Evolutionary conservation across 106 monocot genomes (phyloP).

Genomic region (Apostasia ramifera): DNA sequence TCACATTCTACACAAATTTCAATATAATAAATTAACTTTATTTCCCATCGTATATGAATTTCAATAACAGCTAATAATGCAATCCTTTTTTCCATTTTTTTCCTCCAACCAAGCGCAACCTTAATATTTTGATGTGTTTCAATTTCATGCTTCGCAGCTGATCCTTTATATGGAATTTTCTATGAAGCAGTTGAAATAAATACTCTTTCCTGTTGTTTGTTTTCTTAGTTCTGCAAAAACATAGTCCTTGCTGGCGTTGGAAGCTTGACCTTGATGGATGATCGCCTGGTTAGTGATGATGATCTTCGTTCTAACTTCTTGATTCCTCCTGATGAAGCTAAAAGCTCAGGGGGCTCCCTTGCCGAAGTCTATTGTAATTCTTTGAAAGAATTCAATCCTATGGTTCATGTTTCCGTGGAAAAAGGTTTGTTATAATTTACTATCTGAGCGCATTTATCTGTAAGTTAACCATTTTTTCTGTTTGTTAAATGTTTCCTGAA

Average conservation of each 20-base stretch:
- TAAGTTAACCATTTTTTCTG: neutral
- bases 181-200: neutral
- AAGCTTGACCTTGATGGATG: constrained; percentile 72
- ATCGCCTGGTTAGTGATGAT: constrained; percentile 54
- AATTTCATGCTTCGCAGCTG: neutral
- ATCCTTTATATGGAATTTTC: neutral
- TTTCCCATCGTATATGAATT: too few relatives aligned
- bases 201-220: constrained; percentile 8
- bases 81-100: too few relatives aligned
- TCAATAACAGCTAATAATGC: too few relatives aligned
- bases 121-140: neutral
- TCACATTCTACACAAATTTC: too few relatives aligned
- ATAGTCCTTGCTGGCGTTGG: constrained; percentile 82
- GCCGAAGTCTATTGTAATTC: constrained; percentile 75
- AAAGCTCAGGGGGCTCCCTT: constrained; percentile 26
- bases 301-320: constrained; percentile 61
- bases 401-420: constrained; percentile 73
- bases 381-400: constrained; percentile 81
- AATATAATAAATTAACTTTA: too few relatives aligned
- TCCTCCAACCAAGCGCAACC: too few relatives aligned
- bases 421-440: constrained; percentile 31
- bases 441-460: neutral
- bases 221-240: constrained; percentile 82
- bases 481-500: too few relatives aligned
- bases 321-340: constrained; percentile 39